Base-by-base conservation (phyloP, 192 early-diverging fungal species). In the Coemansia sp. region DNA sequence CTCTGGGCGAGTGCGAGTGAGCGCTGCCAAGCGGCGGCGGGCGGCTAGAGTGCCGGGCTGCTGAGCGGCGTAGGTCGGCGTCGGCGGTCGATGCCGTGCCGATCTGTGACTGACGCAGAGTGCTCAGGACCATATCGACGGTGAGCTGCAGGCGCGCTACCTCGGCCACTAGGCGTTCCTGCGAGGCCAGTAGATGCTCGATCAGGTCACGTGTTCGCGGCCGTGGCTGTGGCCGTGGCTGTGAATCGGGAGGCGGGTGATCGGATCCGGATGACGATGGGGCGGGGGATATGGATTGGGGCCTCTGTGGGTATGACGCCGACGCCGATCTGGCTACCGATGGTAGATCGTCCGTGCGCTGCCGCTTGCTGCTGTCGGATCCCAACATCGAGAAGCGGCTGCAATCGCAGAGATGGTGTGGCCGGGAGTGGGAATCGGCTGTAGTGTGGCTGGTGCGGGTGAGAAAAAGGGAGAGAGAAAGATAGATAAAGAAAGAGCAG, bases 341-440 rank as follows among this genome's bases (percentile, higher is more conserved):
- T 48, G 60, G 44, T 20, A 36, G 41, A 51, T 60, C 55, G n/a
- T 64, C 66, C n/a, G 57, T 64, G 23, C 72, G 72, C 19, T 55
- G 72, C 29, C 72, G 60, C 45, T 75, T 75, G 40, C 53, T 60
- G 48, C 65, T 46, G 61, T 75, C 72, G 14, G 54, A 47, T 13
- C 47, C 53, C 10, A 67, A 57, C 72, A 75, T 75, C n/a, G n/a
- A n/a, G n/a, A n/a, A n/a, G n/a, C n/a, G n/a, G n/a, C n/a, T n/a
- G n/a, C n/a, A n/a, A n/a, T n/a, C n/a, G n/a, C n/a, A n/a, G n/a
- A n/a, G n/a, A n/a, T n/a, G n/a, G n/a, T n/a, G n/a, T n/a, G n/a
- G n/a, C n/a, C n/a, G n/a, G n/a, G n/a, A n/a, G n/a, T n/a, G n/a
- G n/a, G n/a, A n/a, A n/a, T n/a, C n/a, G n/a, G n/a, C n/a, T n/a